Evolutionary conservation across 202 grass and related monocot genomes (phyloP).

Genomic region (Bolboschoenoplectus hybrid): DNA sequence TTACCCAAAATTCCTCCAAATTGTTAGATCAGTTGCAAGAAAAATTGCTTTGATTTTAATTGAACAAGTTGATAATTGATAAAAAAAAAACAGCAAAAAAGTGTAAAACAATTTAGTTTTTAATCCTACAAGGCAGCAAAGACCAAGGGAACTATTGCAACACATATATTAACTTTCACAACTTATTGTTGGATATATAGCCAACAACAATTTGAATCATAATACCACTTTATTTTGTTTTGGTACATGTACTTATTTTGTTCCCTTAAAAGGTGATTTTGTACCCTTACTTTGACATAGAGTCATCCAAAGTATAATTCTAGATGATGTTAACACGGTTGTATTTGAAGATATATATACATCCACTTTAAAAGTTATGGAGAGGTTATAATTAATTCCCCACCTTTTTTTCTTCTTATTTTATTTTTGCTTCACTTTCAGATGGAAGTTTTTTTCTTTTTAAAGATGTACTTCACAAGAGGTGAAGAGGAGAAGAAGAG

Average conservation of each 20-base stretch:
- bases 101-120: background rate
- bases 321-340: no score
- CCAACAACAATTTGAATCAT: background rate
- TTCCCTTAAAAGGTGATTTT: background rate
- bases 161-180: background rate
- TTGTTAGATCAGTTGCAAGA: no score
- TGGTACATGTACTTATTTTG: constrained; percentile 1
- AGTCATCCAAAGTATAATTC: background rate
- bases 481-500: no score
- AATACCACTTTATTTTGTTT: background rate
- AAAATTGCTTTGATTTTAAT: no score
- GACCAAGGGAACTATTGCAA: background rate
- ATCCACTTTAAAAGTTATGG: background rate
- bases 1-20: no score
- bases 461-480: no score
- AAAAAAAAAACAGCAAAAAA: no score
- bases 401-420: background rate
- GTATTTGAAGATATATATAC: background rate
- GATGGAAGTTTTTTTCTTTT: background rate
- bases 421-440: background rate
- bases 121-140: background rate
- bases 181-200: background rate
- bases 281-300: background rate
- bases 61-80: no score
- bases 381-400: background rate